phyloP scores from a whole-genome alignment of 805 yeast genomes.

The Candida lessepsii region DNA sequence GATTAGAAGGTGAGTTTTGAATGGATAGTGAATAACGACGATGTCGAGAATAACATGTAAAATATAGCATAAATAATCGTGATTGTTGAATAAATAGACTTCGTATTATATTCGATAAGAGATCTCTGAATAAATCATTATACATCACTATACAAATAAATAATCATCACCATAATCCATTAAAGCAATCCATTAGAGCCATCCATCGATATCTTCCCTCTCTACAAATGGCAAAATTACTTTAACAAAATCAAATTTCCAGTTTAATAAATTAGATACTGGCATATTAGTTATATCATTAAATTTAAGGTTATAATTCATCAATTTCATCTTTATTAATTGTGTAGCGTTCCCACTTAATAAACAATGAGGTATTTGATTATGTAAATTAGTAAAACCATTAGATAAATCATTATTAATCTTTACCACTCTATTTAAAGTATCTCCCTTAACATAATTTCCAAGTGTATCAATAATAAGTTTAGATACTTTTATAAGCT shows the following conservation, averaged over 20 bases:
- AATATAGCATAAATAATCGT: not conserved
- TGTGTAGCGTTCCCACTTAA: constrained; percentile 26
- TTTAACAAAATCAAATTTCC: constrained; percentile 22
- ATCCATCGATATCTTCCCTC: constrained; percentile 36
- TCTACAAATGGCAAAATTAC: constrained; percentile 27
- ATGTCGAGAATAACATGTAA: too few relatives aligned
- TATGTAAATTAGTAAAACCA: constrained; percentile 28
- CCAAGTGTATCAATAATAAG: constrained; percentile 29
- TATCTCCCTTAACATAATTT: constrained; percentile 22
- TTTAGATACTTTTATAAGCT: constrained; percentile 35
- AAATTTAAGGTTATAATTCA: constrained; percentile 28
- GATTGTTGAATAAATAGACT: not conserved
- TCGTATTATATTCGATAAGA: too few relatives aligned
- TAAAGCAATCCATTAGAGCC: constrained; percentile 23
- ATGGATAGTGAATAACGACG: not conserved
- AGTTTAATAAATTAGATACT: constrained; percentile 9
- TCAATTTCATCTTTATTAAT: constrained; percentile 25
- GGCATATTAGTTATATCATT: constrained; percentile 9
- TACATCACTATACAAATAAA: constrained; percentile 4
- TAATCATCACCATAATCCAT: too few relatives aligned
- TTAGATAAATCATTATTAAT: constrained; percentile 38
- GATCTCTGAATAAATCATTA: not conserved
- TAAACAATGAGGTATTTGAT: constrained; percentile 9
- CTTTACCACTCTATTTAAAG: constrained; percentile 29
- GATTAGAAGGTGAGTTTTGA: too few relatives aligned